Percentiles rank a stretch among this genome's conserved stretches.
These are phyloP conservation scores for Albizia julibrissin DNA, from an alignment of 306 rosid species.

Conservation along the genomic window DNA sequence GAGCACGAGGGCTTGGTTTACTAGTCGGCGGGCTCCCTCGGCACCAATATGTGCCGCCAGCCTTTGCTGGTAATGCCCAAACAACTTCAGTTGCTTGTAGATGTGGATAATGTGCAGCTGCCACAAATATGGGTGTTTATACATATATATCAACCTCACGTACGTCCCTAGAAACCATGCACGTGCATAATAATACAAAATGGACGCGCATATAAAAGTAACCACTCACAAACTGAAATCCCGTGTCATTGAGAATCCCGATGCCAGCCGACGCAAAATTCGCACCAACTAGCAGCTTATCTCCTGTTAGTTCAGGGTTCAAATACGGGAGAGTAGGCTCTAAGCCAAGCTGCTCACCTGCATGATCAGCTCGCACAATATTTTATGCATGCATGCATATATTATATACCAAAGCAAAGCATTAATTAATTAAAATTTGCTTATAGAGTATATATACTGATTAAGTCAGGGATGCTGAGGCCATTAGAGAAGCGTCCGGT, in stretches of 20 bases:
- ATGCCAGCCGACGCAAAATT: conserved; percentile 95
- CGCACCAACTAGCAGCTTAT: conserved; percentile 73
- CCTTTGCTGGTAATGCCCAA: conserved; percentile 60
- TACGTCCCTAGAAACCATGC: not conserved
- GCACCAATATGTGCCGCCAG: conserved; percentile 60
- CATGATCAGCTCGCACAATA: not conserved
- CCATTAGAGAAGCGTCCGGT: conserved; percentile 97
- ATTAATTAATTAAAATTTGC: not conserved
- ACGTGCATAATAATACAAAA: not conserved
- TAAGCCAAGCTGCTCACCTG: conserved; percentile 74
- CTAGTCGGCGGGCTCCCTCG: conserved; percentile 42
- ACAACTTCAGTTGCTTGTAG: conserved; percentile 57
- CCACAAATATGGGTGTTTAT: not conserved
- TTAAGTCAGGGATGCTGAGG: conserved; percentile 80
- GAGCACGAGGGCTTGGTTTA: conserved; percentile 60
- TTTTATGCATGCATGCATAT: not conserved
- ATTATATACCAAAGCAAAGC: not conserved
- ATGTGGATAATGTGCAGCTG: conserved; percentile 79
- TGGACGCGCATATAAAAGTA: not conserved
- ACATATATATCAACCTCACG: not conserved
- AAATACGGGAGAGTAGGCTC: conserved; percentile 78
- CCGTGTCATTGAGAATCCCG: conserved; percentile 88
- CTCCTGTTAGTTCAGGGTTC: conserved; percentile 65
- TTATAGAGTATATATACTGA: conserved; percentile 36
- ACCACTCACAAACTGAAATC: conserved; percentile 76